phyloP scores from a whole-genome alignment of 306 rosid species.

The Malus domestica region ASM211411v1 NC_041795.1:36466501-36467000 shows the following conservation, averaged over 20 bases:
- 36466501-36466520: slow-evolving; percentile 62
- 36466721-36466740: slow-evolving; percentile 41
- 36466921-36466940: slow-evolving; percentile 72
- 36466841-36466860: slow-evolving; percentile 1
- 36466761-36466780: background rate
- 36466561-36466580: background rate
- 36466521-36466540: slow-evolving; percentile 27
- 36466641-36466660: slow-evolving; percentile 60
- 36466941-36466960: slow-evolving; percentile 57
- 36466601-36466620: slow-evolving; percentile 74
- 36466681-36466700: slow-evolving; percentile 87
- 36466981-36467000: background rate
- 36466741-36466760: background rate
- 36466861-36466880: slow-evolving; percentile 89
- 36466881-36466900: slow-evolving; percentile 68
- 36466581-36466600: slow-evolving; percentile 36
- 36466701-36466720: slow-evolving; percentile 71
- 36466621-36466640: slow-evolving; percentile 76
- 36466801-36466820: background rate
- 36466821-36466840: background rate
- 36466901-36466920: slow-evolving; percentile 87
- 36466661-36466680: slow-evolving; percentile 65
- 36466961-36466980: slow-evolving; percentile 85
- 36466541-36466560: background rate
- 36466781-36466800: background rate